Base-by-base conservation (phyloP, 192 early-diverging fungal genomes). In the Rhizophagus prolifer region DNA sequence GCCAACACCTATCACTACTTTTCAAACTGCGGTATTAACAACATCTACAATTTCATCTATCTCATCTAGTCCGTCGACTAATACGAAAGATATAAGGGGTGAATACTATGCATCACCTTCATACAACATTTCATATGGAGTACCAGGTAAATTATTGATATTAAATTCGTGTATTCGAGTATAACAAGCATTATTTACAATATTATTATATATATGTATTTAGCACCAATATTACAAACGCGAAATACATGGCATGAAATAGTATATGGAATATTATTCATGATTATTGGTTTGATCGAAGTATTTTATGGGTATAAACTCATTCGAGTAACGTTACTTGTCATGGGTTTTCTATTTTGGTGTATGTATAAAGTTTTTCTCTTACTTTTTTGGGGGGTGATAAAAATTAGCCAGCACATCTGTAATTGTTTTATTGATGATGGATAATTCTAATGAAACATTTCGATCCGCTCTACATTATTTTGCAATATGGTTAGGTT, bases 271-370 rank as follows among this genome's bases (percentile, higher is more conserved):
- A 9, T 81, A 31, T 58, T 84, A 44, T 84, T 79, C 67, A 70
- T 84, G 9, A 69, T 67, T 4, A 71, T 81, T 36, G 82, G 82
- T 19, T 69, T 46, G 13, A 41, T 84, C 9, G 82, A 84, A 36
- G 76, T 81, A 9, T 62, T 84, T 12, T 79, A 80, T 50, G 82
- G 82, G 63, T 84, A 84, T 77, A 81, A 81, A 31, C 81, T 81
- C 66, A 84, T 84, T 73, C 82, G 82, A 41, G 74, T 84, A 25
- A 84, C 82, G 1, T 79, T 84, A 78, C 75, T 84, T 19, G 31
- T 84, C 41, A 79, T 77, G 58, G 80, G 82, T 60, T 84, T 79
- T 70, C 63, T 84, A 0, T 78, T 84, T 61, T 84, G 79, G 79
- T 73, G 82, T 84, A 81, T 75, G 72, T 59, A 31, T 34, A 19